phyloP scores from a whole-genome alignment of 2,329 filamentous ascomycete species.

The Neocatenulostroma microsporum region DNA sequence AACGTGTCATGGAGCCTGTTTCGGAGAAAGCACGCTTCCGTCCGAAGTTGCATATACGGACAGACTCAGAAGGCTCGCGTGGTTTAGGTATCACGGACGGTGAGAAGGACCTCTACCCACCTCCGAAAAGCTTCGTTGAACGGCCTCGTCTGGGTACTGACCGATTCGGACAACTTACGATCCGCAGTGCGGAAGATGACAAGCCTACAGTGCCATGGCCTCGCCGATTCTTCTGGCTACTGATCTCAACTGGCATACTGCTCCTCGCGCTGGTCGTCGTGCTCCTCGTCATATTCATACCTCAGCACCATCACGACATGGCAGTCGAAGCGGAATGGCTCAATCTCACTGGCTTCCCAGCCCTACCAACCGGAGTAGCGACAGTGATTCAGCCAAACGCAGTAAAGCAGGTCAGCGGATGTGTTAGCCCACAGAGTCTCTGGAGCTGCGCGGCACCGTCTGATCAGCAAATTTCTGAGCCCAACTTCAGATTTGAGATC shows the following conservation, averaged over 20 bases:
- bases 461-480: slow-evolving; percentile 52
- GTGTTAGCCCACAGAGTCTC: slow-evolving; percentile 62
- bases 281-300: slow-evolving; percentile 33
- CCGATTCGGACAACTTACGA: slow-evolving; percentile 24
- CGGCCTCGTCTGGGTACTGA: slow-evolving; percentile 22
- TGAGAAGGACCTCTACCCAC: slow-evolving; percentile 18
- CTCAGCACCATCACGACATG: slow-evolving; percentile 35
- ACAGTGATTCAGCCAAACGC: slow-evolving; percentile 70
- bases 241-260: slow-evolving; percentile 26
- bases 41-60: slow-evolving; percentile 6
- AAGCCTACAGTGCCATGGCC: slow-evolving; percentile 18
- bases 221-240: slow-evolving; percentile 22
- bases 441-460: slow-evolving; percentile 86
- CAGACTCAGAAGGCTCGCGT: slow-evolving; percentile 6
- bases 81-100: slow-evolving; percentile 11
- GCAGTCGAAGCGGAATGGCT: slow-evolving; percentile 57
- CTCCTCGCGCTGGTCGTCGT: slow-evolving; percentile 31
- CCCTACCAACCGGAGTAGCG: slow-evolving; percentile 74
- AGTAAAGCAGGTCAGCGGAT: slow-evolving; percentile 56
- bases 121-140: slow-evolving; percentile 14
- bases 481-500: slow-evolving; percentile 74
- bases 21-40: slow-evolving; percentile 11
- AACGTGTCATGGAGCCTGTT: background rate
- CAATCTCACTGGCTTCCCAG: slow-evolving; percentile 77
- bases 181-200: slow-evolving; percentile 19